Conservation (phyloP, 1,284 basidiomycete species). For the Uromyces viciae-fabae region DNA sequence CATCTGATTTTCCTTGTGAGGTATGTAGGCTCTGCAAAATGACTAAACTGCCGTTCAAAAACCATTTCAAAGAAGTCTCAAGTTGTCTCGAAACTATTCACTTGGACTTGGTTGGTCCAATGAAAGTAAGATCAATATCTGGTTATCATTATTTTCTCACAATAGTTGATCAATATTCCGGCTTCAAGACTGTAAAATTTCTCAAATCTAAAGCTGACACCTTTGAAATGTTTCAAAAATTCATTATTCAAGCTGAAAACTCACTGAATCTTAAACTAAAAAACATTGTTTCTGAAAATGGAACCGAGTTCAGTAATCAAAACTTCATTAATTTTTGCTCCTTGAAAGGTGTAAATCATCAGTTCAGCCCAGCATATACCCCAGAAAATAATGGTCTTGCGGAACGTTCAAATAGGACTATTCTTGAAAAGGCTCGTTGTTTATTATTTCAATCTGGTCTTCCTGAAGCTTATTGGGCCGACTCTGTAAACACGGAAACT, state of each 20-base stretch:
- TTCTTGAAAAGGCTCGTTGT: slow-evolving; percentile 1
- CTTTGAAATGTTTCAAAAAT: not conserved
- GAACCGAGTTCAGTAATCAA: not conserved
- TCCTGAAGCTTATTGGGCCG: not conserved
- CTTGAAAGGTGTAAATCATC: not conserved
- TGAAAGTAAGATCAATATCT: not conserved
- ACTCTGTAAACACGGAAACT: not conserved
- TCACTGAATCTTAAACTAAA: not conserved
- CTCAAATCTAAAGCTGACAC: not conserved
- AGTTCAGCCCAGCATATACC: not conserved
- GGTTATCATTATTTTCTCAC: not conserved
- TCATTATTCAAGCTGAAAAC: not conserved
- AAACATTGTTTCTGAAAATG: not conserved
- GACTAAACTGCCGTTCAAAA: not conserved
- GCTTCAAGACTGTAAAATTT: not conserved
- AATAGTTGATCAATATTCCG: not conserved
- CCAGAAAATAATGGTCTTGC: slow-evolving; percentile 18
- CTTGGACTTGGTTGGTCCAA: slow-evolving; percentile 1
- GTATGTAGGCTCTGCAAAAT: not conserved
- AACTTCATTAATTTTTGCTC: not conserved
- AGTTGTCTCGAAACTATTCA: not conserved
- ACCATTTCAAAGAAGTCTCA: not conserved
- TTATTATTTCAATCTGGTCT: not conserved
- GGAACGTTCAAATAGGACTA: not conserved
- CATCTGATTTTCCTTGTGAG: not conserved